phyloP scores from a whole-genome alignment of 805 yeast genomes.

The Zygoascus bituminiphila region DNA sequence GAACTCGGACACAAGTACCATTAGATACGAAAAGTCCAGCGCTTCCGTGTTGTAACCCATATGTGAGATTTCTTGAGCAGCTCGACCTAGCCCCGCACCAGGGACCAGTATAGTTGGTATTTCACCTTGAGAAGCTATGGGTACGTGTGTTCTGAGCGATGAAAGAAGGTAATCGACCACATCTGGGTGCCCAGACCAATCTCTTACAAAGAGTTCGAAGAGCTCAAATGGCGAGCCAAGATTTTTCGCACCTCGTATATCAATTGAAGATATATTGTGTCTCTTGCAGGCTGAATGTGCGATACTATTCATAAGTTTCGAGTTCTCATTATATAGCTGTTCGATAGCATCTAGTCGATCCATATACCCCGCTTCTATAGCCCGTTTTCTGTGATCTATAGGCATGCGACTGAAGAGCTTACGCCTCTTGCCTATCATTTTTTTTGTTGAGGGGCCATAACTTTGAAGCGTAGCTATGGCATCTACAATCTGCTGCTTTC shows the following conservation, averaged over 20 bases:
- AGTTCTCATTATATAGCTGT: slow-evolving; percentile 39
- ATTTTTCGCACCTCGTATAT: slow-evolving; percentile 19
- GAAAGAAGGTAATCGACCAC: slow-evolving; percentile 37
- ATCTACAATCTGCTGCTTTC: slow-evolving; percentile 8
- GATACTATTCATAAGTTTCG: slow-evolving; percentile 38
- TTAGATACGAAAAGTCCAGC: slow-evolving; percentile 65
- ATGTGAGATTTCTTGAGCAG: slow-evolving; percentile 53
- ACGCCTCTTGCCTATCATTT: slow-evolving; percentile 17
- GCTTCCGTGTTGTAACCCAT: slow-evolving; percentile 47
- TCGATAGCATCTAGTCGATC: slow-evolving; percentile 46
- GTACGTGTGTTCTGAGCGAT: slow-evolving; percentile 45
- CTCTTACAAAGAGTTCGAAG: slow-evolving; percentile 68
- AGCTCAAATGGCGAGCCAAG: slow-evolving; percentile 29
- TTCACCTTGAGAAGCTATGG: slow-evolving; percentile 37
- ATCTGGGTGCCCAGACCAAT: slow-evolving; percentile 45
- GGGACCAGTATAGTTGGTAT: slow-evolving; percentile 54
- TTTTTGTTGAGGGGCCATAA: slow-evolving; percentile 12
- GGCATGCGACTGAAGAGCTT: slow-evolving; percentile 32
- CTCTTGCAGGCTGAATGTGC: slow-evolving; percentile 32
- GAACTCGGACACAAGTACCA: slow-evolving; percentile 48
- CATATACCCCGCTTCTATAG: slow-evolving; percentile 45
- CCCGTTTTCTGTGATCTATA: slow-evolving; percentile 49
- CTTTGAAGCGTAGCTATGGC: slow-evolving; percentile 20
- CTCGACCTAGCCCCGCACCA: slow-evolving; percentile 79
- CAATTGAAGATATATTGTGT: slow-evolving; percentile 36